Evolutionary conservation across 1,284 basidiomycete species (phyloP).

Genomic region (Ceratobasidium theobromae): DNA sequence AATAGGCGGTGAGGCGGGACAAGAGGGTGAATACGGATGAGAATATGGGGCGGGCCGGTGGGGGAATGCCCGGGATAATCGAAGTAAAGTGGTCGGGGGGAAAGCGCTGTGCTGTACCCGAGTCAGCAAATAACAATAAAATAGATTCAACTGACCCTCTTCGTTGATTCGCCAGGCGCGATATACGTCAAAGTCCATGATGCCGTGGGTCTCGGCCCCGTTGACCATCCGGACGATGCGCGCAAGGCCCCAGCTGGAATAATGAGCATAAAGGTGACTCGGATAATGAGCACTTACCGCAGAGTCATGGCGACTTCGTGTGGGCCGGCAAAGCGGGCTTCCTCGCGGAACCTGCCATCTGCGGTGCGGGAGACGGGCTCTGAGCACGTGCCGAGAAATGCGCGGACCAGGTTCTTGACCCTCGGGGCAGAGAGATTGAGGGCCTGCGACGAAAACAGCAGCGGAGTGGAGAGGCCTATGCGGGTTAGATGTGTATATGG

Average conservation of each 20-base stretch:
- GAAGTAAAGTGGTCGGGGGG: slow-evolving; percentile 37
- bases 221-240: slow-evolving; percentile 66
- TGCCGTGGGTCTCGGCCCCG: slow-evolving; percentile 66
- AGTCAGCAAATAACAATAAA: slow-evolving; percentile 9
- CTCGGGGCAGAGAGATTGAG: slow-evolving; percentile 75
- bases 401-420: slow-evolving; percentile 70
- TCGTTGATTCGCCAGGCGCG: slow-evolving; percentile 74
- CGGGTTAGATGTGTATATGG: background rate
- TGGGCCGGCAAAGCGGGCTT: slow-evolving; percentile 76
- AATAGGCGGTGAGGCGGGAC: slow-evolving; percentile 76
- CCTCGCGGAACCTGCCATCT: slow-evolving; percentile 68
- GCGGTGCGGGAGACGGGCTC: slow-evolving; percentile 50
- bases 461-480: slow-evolving; percentile 76
- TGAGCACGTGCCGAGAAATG: slow-evolving; percentile 58
- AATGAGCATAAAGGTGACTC: background rate
- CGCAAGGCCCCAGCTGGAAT: slow-evolving; percentile 72
- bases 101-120: slow-evolving; percentile 32
- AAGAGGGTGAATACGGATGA: slow-evolving; percentile 71
- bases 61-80: slow-evolving; percentile 57
- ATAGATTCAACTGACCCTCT: slow-evolving; percentile 56
- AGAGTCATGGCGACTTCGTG: slow-evolving; percentile 76
- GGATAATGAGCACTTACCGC: slow-evolving; percentile 3
- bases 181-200: slow-evolving; percentile 79
- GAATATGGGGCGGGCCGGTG: slow-evolving; percentile 60
- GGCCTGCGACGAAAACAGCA: slow-evolving; percentile 84